Percentiles rank a stretch among this genome's conserved stretches.
Evolutionary conservation across 1,284 basidiomycete genomes (phyloP).

Genomic region (Naganishia albida): DNA sequence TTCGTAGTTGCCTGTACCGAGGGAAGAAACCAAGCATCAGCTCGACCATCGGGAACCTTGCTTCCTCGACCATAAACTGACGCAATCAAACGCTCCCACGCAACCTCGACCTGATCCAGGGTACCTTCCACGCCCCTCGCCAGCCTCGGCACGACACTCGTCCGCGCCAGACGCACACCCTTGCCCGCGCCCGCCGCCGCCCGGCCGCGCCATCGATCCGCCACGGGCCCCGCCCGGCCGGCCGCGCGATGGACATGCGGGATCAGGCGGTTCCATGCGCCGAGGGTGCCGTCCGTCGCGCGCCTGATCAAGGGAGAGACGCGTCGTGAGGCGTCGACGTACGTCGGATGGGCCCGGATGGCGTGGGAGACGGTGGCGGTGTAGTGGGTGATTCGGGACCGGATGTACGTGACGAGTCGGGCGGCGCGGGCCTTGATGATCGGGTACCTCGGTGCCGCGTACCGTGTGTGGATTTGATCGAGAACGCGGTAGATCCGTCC

Average conservation of each 20-base stretch:
- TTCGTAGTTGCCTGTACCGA: constrained; percentile 32
- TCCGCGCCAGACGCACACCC: constrained; percentile 34
- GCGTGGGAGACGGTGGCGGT: neutral
- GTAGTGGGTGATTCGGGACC: neutral
- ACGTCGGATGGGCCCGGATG: constrained; percentile 12
- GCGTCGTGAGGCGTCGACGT: neutral
- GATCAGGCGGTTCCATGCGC: neutral
- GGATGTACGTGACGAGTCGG: constrained; percentile 7
- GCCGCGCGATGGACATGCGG: constrained; percentile 24
- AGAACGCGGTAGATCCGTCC: neutral
- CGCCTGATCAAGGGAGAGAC: constrained; percentile 5
- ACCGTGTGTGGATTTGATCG: neutral
- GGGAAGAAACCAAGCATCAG: neutral
- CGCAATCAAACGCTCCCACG: constrained; percentile 38
- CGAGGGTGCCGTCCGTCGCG: neutral
- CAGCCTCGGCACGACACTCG: constrained; percentile 36
- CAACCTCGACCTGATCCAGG: constrained; percentile 33
- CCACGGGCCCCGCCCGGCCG: constrained; percentile 20
- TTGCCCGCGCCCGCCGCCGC: constrained; percentile 39
- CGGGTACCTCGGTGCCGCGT: constrained; percentile 18
- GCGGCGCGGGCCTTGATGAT: constrained; percentile 4
- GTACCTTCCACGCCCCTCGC: constrained; percentile 35
- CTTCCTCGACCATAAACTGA: constrained; percentile 35
- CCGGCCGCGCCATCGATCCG: constrained; percentile 39
- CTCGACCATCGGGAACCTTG: neutral